Percentiles rank a stretch among this genome's conserved stretches.
Conservation (phyloP, 805 yeast species). For the Metschnikowia henanensis region DNA sequence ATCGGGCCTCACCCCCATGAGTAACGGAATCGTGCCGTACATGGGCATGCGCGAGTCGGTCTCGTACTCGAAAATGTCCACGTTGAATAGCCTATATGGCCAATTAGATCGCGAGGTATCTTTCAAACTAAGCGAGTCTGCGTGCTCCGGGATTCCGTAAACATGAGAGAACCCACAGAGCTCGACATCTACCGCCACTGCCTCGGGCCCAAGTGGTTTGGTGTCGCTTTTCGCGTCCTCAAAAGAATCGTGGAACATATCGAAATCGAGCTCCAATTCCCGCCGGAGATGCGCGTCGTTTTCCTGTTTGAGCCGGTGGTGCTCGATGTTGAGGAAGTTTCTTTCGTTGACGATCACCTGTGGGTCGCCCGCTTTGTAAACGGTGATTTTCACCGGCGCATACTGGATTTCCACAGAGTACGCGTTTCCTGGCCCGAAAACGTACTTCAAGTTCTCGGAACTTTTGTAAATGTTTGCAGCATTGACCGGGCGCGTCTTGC, state of each 20-base stretch:
- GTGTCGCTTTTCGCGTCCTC: conserved; percentile 64
- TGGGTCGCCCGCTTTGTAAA: conserved; percentile 44
- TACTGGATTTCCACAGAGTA: conserved; percentile 45
- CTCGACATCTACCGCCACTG: conserved; percentile 76
- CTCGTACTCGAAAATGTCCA: conserved; percentile 94
- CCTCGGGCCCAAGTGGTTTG: conserved; percentile 84
- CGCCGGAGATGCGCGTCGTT: conserved; percentile 27
- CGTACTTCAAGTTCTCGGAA: conserved; percentile 16
- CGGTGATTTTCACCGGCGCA: conserved; percentile 49
- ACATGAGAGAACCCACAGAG: conserved; percentile 62
- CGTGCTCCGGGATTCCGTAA: conserved; percentile 97
- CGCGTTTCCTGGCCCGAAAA: conserved; percentile 40
- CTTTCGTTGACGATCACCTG: conserved; percentile 68
- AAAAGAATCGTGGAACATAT: conserved; percentile 72
- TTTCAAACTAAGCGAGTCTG: conserved; percentile 71
- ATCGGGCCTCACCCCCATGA: conserved; percentile 64
- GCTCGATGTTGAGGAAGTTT: conserved; percentile 79
- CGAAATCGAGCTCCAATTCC: conserved; percentile 60
- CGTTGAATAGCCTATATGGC: conserved; percentile 89
- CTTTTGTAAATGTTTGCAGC: conserved; percentile 7
- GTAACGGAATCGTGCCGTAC: conserved; percentile 93
- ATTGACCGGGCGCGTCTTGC: neutral
- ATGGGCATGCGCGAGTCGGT: conserved; percentile 79
- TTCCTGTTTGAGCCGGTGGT: conserved; percentile 50
- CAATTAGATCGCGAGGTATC: conserved; percentile 58